Base-by-base conservation (phyloP, 139 green algal species). In the Nannochloris sp. region DNA sequence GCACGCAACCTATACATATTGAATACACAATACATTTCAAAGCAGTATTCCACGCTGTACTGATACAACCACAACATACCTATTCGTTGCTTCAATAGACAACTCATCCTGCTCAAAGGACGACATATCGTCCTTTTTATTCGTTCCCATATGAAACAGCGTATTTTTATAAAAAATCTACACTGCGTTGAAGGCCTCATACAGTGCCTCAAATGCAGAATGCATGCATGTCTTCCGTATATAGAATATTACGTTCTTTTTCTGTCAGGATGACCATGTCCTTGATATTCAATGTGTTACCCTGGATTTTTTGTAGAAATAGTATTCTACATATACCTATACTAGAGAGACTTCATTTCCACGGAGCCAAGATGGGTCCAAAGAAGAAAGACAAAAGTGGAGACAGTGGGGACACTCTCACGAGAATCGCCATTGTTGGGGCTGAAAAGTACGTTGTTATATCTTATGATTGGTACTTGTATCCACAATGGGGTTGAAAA, bases 381-480 rank as follows among this genome's bases (percentile, higher is more conserved):
- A 92, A 91, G 56, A 83, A 86, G 44, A 89, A 91, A 48, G 79
- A 93, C 40, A 80, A 87, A 51, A 11, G n/a, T 40, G 67, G 76
- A 13, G 37, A 61, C 30, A 78, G 77, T 13, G 85, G 89, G 55
- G 87, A 99, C 49, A 81, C 72, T 31, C 81, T 97, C 13, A 97
- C 89, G 6, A 86, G 93, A 72, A 98, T 99, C 70, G 93, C 93
- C 25, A 98, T 99, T 69, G 89, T 99, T 8, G 91, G 70, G 49
- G 73, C 80, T 12, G 91, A 97, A 68, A 88, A 87, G 81, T 94
- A 71, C 59, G 66, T 56, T 3, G 2, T 28, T 53, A 2, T 14
- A 6, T 4, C 0, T 53, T 53, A 0, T 3, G 3, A 9, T 6
- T 1, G 33, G 3, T 9, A 0, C 3, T 40, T 40, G 33, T 40